A percentile compares a stretch with the other conserved stretches of the same genome.
phyloP scores from a whole-genome alignment of 75 land plant genomes.

The Selaginella tamariscina region DNA sequence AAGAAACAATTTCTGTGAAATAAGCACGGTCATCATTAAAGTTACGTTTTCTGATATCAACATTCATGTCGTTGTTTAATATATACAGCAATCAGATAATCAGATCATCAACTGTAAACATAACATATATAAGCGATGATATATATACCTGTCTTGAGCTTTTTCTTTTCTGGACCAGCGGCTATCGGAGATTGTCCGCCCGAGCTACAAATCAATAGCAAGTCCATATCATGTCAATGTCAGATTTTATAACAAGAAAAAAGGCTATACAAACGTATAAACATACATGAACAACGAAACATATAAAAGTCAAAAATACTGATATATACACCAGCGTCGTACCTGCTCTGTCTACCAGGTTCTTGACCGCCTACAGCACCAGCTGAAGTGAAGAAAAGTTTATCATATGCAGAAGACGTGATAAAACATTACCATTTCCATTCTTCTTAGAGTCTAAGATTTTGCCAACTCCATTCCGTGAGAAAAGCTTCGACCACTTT shows the following conservation, averaged over 20 bases:
- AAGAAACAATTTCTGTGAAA: no score
- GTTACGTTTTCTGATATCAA: no score
- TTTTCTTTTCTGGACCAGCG: not conserved
- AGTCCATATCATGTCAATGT: no score
- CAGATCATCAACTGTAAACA: no score
- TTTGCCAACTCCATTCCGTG: not conserved
- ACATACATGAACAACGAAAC: not conserved
- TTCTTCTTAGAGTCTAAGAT: not conserved
- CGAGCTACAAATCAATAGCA: no score
- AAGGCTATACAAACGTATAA: no score
- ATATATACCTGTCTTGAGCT: not conserved
- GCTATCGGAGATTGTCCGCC: not conserved
- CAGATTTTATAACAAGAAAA: no score
- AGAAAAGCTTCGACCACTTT: slow-evolving; percentile 57
- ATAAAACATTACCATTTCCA: not conserved
- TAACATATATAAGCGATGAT: not conserved
- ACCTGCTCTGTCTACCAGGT: not conserved
- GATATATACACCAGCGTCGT: not conserved
- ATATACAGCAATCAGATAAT: no score
- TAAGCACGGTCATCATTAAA: no score
- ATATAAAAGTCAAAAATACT: not conserved
- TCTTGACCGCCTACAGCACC: not conserved
- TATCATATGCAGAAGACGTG: not conserved
- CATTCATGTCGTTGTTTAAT: no score
- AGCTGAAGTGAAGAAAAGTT: not conserved